Conservation (phyloP, 2,329 filamentous ascomycete genomes). For the Pyrenophora tritici-repentis region DNA sequence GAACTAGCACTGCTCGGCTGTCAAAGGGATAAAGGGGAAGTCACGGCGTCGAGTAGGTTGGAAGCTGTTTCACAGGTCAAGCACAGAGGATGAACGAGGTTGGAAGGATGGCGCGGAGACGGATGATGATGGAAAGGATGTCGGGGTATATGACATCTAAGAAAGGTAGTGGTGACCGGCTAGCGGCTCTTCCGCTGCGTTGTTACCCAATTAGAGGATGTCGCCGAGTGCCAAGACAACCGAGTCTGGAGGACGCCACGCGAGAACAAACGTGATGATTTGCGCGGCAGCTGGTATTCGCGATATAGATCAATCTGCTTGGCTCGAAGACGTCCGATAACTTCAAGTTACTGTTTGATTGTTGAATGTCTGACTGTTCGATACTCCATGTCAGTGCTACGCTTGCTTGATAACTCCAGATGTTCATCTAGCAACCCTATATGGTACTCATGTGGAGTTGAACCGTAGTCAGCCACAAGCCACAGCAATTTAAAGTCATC, state of each 20-base stretch:
- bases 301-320: too few species aligned
- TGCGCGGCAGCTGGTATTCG: too few species aligned
- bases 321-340: too few species aligned
- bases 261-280: conserved; percentile 8
- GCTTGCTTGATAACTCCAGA: too few species aligned
- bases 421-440: too few species aligned
- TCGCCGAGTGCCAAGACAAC: conserved; percentile 24
- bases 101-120: conserved; percentile 22
- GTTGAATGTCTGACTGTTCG: too few species aligned
- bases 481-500: too few species aligned
- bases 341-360: too few species aligned
- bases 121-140: conserved; percentile 8
- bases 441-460: too few species aligned
- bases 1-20: background rate
- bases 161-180: conserved; percentile 17
- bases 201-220: conserved; percentile 20
- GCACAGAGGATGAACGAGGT: conserved; percentile 2
- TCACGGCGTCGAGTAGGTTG: background rate
- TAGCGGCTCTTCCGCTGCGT: conserved; percentile 24
- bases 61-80: background rate
- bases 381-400: too few species aligned
- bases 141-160: conserved; percentile 22
- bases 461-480: too few species aligned
- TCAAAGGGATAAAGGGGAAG: too few species aligned
- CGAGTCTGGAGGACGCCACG: conserved; percentile 13